Evolutionary conservation across 2,329 filamentous ascomycete genomes (phyloP).

Genomic region (Alternaria ventricosa): DNA sequence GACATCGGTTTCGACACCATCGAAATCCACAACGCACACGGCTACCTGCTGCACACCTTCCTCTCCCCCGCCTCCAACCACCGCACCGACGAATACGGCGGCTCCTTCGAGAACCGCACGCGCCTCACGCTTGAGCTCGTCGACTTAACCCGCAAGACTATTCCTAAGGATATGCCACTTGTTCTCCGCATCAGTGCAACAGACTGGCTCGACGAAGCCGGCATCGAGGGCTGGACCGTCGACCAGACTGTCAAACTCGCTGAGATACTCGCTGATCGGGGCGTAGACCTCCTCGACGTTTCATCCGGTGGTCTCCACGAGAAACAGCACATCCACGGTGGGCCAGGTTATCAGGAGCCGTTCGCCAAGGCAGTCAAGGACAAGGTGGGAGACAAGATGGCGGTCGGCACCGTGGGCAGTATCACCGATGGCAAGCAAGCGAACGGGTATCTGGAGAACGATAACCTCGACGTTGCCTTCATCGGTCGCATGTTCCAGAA

Average conservation of each 20-base stretch:
- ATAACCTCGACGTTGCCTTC: constrained; percentile 70
- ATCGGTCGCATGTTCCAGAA: constrained; percentile 79
- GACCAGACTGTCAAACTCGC: constrained; percentile 71
- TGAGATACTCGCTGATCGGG: constrained; percentile 69
- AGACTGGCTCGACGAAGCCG: constrained; percentile 74
- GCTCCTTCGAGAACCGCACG: constrained; percentile 73
- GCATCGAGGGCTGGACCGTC: constrained; percentile 68
- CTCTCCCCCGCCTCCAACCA: constrained; percentile 73
- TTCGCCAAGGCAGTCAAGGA: constrained; percentile 76
- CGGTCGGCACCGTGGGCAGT: constrained; percentile 76
- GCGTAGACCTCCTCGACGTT: constrained; percentile 84
- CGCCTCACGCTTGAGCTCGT: constrained; percentile 72
- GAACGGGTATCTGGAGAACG: constrained; percentile 39
- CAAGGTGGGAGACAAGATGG: constrained; percentile 72
- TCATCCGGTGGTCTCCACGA: constrained; percentile 75
- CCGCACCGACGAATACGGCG: constrained; percentile 72
- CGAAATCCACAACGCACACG: constrained; percentile 82
- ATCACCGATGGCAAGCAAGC: constrained; percentile 75
- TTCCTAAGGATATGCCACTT: constrained; percentile 72
- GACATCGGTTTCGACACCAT: constrained; percentile 76
- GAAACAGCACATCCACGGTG: constrained; percentile 64
- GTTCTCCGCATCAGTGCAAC: constrained; percentile 76
- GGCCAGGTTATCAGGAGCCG: constrained; percentile 75
- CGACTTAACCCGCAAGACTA: constrained; percentile 65
- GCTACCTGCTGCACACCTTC: constrained; percentile 76